phyloP scores from a whole-genome alignment of 768 basidiomycete genomes.

The Omphalotus guepiniiformis region DNA sequence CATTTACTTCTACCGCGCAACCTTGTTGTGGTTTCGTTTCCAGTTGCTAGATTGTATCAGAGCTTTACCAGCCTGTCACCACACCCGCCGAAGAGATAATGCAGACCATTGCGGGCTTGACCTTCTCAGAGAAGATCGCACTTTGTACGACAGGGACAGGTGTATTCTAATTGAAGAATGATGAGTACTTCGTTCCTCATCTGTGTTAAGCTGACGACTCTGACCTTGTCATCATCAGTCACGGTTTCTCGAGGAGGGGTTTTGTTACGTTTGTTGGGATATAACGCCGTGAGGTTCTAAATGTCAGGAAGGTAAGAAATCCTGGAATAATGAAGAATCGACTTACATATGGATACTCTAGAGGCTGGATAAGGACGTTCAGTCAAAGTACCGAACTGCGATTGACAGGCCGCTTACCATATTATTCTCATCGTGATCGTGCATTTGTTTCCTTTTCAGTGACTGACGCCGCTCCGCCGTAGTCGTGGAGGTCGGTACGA shows the following conservation, averaged over 20 bases:
- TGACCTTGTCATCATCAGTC: neutral
- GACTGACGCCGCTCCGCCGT: neutral
- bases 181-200: too few relatives aligned
- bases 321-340: neutral
- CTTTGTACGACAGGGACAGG: too few relatives aligned
- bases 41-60: too few relatives aligned
- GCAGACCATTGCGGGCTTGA: too few relatives aligned
- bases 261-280: conserved; percentile 31
- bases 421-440: conserved; percentile 12
- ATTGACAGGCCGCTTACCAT: neutral
- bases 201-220: too few relatives aligned
- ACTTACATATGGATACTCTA: conserved; percentile 9
- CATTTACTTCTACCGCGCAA: too few relatives aligned
- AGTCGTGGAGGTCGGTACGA: neutral
- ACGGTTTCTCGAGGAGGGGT: conserved; percentile 34
- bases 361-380: neutral
- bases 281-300: conserved; percentile 7
- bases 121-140: too few relatives aligned
- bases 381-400: neutral
- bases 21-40: too few relatives aligned
- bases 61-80: too few relatives aligned
- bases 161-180: too few relatives aligned
- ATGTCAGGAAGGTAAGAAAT: neutral
- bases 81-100: too few relatives aligned
- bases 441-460: conserved; percentile 11